A percentile compares a stretch with the other conserved stretches of the same genome.
Evolutionary conservation across 2,329 filamentous ascomycete genomes (phyloP).

Genomic region (Sporothrix dimorphospora): DNA sequence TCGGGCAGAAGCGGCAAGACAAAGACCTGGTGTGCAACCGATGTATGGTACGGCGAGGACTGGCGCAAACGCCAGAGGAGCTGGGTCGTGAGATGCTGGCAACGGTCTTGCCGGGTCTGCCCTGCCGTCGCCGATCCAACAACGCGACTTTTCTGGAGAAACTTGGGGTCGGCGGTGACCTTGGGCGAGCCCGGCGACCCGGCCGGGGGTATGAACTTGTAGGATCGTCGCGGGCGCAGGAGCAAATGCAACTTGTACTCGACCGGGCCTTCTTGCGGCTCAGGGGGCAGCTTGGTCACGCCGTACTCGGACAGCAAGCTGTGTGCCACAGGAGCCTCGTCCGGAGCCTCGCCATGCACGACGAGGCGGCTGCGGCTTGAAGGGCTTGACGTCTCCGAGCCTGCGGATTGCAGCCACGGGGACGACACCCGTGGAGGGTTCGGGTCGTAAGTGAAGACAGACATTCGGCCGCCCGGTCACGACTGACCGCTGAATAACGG

Average conservation of each 20-base stretch:
- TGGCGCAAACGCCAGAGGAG: slow-evolving; percentile 93
- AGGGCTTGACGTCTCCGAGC: slow-evolving; percentile 39
- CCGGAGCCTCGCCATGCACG: slow-evolving; percentile 36
- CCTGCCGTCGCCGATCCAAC: slow-evolving; percentile 40
- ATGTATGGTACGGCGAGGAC: slow-evolving; percentile 87
- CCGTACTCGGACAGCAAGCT: slow-evolving; percentile 62
- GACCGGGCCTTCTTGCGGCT: slow-evolving; percentile 90
- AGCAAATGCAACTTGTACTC: slow-evolving; percentile 97
- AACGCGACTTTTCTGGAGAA: slow-evolving; percentile 36
- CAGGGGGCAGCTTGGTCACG: slow-evolving; percentile 78
- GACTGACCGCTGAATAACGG: background rate
- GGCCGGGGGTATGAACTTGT: slow-evolving; percentile 63
- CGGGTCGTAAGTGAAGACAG: slow-evolving; percentile 92
- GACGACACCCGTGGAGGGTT: slow-evolving; percentile 87
- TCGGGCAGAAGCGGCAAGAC: slow-evolving; percentile 73
- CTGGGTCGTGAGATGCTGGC: slow-evolving; percentile 93
- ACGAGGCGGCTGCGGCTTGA: background rate
- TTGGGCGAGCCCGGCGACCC: slow-evolving; percentile 40
- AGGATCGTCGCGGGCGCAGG: slow-evolving; percentile 74
- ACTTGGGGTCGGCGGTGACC: slow-evolving; percentile 37
- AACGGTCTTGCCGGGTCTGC: slow-evolving; percentile 77
- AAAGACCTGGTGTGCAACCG: slow-evolving; percentile 69
- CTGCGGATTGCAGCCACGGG: slow-evolving; percentile 73
- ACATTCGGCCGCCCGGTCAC: slow-evolving; percentile 60
- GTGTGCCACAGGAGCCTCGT: slow-evolving; percentile 35